phyloP scores from a whole-genome alignment of 2,329 filamentous ascomycete species.

The Zymoseptoria ardabiliae region DNA sequence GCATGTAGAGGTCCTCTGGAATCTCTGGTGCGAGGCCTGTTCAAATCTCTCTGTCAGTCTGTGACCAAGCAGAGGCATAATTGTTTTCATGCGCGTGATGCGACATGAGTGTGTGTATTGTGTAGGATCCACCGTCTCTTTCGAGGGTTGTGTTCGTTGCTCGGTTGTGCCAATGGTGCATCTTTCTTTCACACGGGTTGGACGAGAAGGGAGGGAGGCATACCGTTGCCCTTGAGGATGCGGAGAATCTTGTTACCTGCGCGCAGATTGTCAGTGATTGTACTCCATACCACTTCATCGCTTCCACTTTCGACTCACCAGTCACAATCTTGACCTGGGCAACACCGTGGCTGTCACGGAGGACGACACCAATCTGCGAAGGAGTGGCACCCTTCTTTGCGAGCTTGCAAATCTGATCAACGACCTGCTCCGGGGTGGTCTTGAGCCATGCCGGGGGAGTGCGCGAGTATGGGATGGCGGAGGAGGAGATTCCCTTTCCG shows the following conservation, averaged over 20 bases:
- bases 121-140: conserved; percentile 22
- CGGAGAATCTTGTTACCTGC: conserved; percentile 98
- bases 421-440: conserved; percentile 96
- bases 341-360: conserved; percentile 96
- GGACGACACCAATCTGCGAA: conserved; percentile 97
- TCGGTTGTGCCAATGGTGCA: not conserved
- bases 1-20: conserved; percentile 99
- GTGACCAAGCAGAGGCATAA: conserved; percentile 37
- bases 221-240: conserved; percentile 98
- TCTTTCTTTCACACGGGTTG: conserved; percentile 33
- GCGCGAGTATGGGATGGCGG: conserved; percentile 94
- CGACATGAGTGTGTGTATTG: conserved; percentile 7
- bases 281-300: not conserved
- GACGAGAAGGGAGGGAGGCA: conserved; percentile 38
- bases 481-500: conserved; percentile 97
- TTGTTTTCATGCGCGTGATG: conserved; percentile 19
- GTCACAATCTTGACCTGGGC: conserved; percentile 97
- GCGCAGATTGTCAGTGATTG: conserved; percentile 10
- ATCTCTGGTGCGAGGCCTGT: conserved; percentile 97
- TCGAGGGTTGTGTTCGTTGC: conserved; percentile 20
- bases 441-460: conserved; percentile 91
- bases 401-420: conserved; percentile 98
- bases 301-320: conserved; percentile 53
- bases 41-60: conserved; percentile 39
- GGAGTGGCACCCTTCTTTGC: conserved; percentile 98